Conservation (phyloP, 2,329 filamentous ascomycete genomes). For the Cladosporium sphaerospermum region DNA sequence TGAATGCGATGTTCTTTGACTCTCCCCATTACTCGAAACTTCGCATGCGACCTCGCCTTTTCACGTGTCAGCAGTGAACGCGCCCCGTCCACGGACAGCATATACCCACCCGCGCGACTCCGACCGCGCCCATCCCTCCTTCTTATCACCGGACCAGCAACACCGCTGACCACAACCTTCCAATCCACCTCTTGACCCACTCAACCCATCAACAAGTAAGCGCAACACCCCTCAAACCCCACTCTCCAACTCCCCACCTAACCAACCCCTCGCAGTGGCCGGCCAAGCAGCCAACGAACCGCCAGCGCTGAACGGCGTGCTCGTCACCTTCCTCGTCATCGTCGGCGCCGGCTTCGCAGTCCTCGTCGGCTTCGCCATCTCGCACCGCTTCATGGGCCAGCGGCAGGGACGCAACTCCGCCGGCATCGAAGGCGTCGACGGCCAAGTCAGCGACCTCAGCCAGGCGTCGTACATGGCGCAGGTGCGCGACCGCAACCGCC, state of each 20-base stretch:
- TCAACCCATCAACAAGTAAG: not conserved
- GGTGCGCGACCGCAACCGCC: conserved; percentile 10
- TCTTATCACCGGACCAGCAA: not conserved
- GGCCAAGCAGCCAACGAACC: conserved; percentile 9
- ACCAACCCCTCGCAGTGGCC: conserved; percentile 6
- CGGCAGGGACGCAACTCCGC: not conserved
- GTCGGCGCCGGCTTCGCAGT: conserved; percentile 55
- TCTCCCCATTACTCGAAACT: too few relatives aligned
- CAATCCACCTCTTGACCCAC: not conserved
- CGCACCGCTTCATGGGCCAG: conserved; percentile 6
- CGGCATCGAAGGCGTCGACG: not conserved
- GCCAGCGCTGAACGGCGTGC: conserved; percentile 9
- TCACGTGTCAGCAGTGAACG: too few relatives aligned
- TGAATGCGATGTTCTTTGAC: too few relatives aligned
- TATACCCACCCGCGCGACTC: not conserved
- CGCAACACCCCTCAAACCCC: not conserved
- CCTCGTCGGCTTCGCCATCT: conserved; percentile 32
- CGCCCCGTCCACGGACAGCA: not conserved
- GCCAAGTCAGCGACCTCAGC: conserved; percentile 1
- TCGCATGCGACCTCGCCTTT: too few relatives aligned
- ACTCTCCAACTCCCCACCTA: not conserved
- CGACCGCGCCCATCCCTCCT: not conserved
- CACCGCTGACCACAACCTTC: not conserved
- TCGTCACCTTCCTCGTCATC: conserved; percentile 33
- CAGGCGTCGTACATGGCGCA: conserved; percentile 10